phyloP scores from a whole-genome alignment of 345 rosid genomes.

The Euphorbia pulcherrima region DNA sequence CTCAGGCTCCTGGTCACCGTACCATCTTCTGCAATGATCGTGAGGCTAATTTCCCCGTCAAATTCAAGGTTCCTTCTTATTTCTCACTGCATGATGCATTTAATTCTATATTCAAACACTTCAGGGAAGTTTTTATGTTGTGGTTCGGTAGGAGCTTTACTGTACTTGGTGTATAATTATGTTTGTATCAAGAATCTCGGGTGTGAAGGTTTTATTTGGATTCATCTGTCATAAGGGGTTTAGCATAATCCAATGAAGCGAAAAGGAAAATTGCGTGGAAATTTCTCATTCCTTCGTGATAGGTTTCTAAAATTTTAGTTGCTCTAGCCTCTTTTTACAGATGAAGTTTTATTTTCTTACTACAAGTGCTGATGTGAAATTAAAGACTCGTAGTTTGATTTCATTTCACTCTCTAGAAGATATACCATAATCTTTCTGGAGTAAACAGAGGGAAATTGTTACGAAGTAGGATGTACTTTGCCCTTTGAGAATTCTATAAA shows the following conservation, averaged over 20 bases:
- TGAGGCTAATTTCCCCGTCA: slow-evolving; percentile 72
- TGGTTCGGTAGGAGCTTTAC: slow-evolving; percentile 3
- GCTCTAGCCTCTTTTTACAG: not conserved
- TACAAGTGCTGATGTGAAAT: not conserved
- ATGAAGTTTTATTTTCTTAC: not conserved
- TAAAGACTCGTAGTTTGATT: not conserved
- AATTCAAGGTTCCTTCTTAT: slow-evolving; percentile 59
- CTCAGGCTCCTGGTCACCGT: slow-evolving; percentile 92
- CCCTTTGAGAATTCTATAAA: not conserved
- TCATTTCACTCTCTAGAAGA: not conserved
- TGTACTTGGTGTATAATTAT: slow-evolving; percentile 5
- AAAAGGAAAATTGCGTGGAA: not conserved
- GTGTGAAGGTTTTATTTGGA: not conserved
- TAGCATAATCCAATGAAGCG: not conserved
- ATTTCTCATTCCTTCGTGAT: not conserved
- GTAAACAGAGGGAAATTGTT: not conserved
- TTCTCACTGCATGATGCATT: not conserved
- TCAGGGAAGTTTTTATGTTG: not conserved
- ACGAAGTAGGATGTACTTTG: not conserved
- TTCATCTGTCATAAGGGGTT: not conserved
- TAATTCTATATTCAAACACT: not conserved
- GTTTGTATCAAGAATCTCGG: not conserved
- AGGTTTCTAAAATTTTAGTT: not conserved
- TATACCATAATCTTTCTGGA: not conserved
- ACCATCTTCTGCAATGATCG: slow-evolving; percentile 93